Conservation (phyloP, 2,329 filamentous ascomycete genomes). For the Hymenoscyphus occultus region DNA sequence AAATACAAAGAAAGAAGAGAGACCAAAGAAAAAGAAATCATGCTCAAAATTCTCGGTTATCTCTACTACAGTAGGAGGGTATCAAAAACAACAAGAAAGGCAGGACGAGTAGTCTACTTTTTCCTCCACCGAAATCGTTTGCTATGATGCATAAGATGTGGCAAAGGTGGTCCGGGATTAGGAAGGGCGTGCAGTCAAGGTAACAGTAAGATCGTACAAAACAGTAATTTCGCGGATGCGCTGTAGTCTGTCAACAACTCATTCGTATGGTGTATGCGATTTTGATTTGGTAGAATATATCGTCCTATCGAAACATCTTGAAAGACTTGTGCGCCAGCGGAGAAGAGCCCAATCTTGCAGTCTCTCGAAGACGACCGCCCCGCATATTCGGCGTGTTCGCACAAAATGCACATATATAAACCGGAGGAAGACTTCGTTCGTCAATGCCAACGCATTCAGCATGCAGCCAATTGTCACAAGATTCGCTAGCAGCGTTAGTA, state of each 20-base stretch:
- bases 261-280: background rate
- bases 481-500: slow-evolving; percentile 47
- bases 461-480: slow-evolving; percentile 64
- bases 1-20: background rate
- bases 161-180: no score
- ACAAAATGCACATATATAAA: slow-evolving; percentile 64
- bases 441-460: slow-evolving; percentile 61
- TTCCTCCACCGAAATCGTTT: background rate
- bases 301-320: slow-evolving; percentile 41
- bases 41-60: slow-evolving; percentile 2
- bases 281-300: background rate
- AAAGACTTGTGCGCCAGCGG: slow-evolving; percentile 45
- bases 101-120: background rate
- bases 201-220: background rate
- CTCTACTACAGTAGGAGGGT: slow-evolving; percentile 12
- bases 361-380: slow-evolving; percentile 46
- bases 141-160: background rate
- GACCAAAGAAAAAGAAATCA: background rate
- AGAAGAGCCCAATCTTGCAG: slow-evolving; percentile 34
- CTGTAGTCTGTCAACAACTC: background rate
- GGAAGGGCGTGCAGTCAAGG: background rate
- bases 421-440: slow-evolving; percentile 51
- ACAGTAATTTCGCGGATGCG: background rate
- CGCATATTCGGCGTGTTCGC: slow-evolving; percentile 56
- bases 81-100: slow-evolving; percentile 3